phyloP scores from a whole-genome alignment of 768 basidiomycete genomes.

The Tulasnella sp. region DNA sequence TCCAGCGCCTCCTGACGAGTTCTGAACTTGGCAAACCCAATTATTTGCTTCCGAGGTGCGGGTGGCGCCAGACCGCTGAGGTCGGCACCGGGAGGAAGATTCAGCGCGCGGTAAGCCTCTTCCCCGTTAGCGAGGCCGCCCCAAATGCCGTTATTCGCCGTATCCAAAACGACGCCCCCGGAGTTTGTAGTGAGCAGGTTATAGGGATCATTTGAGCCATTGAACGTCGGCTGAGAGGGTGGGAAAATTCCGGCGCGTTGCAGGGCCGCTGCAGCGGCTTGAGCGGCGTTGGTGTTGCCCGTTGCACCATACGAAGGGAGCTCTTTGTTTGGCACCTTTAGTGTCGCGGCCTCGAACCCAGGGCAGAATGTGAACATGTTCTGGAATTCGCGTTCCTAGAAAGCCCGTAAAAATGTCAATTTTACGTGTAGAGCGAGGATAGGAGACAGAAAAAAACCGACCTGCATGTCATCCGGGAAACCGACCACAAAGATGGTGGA shows the following conservation, averaged over 20 bases:
- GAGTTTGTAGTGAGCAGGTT: slow-evolving; percentile 79
- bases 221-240: background rate
- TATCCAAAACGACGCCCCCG: slow-evolving; percentile 77
- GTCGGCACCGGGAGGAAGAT: slow-evolving; percentile 23
- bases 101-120: slow-evolving; percentile 21
- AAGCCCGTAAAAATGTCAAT: slow-evolving; percentile 29
- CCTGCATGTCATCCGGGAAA: slow-evolving; percentile 98
- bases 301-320: slow-evolving; percentile 62
- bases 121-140: slow-evolving; percentile 6
- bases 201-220: slow-evolving; percentile 57
- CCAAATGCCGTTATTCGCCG: slow-evolving; percentile 13
- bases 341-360: slow-evolving; percentile 94
- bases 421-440: background rate
- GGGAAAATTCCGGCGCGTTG: slow-evolving; percentile 37
- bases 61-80: slow-evolving; percentile 35
- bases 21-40: slow-evolving; percentile 95
- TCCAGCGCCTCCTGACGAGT: slow-evolving; percentile 80
- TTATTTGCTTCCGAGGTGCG: slow-evolving; percentile 81
- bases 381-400: slow-evolving; percentile 95
- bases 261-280: slow-evolving; percentile 33
- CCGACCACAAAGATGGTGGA: slow-evolving; percentile 98
- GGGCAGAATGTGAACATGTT: slow-evolving; percentile 98
- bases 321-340: slow-evolving; percentile 95
- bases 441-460: slow-evolving; percentile 40
- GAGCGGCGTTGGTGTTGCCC: slow-evolving; percentile 17